Evolutionary conservation across 108 stramenopile genomes (phyloP).

Genomic region (Epithemia pelagica): DNA sequence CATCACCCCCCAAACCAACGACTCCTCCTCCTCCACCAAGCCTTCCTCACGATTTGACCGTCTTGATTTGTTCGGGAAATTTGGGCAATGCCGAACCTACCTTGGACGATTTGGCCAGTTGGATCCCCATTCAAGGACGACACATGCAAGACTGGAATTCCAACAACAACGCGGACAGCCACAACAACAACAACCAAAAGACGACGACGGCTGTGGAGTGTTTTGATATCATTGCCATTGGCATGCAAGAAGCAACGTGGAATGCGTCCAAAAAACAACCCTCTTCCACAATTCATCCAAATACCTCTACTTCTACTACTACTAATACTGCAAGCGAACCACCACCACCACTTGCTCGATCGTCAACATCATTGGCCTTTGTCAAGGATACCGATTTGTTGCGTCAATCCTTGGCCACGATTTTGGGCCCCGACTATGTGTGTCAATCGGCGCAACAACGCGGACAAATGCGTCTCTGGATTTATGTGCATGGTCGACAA

Average conservation of each 20-base stretch:
- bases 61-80: slow-evolving; percentile 41
- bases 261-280: not conserved
- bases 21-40: too few species aligned
- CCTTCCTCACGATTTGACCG: not conserved
- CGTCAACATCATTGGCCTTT: too few species aligned
- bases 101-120: slow-evolving; percentile 33
- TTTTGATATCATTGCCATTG: slow-evolving; percentile 56
- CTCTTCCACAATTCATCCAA: not conserved
- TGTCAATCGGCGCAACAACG: slow-evolving; percentile 27
- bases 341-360: too few species aligned
- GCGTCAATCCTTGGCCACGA: not conserved
- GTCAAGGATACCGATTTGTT: not conserved
- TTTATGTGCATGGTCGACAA: slow-evolving; percentile 1
- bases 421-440: slow-evolving; percentile 15
- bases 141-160: not conserved
- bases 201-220: slow-evolving; percentile 6
- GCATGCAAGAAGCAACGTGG: slow-evolving; percentile 58
- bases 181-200: not conserved
- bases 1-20: too few species aligned
- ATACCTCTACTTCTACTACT: not conserved
- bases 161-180: not conserved
- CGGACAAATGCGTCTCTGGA: slow-evolving; percentile 54
- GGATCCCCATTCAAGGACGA: slow-evolving; percentile 41
- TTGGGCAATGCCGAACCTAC: slow-evolving; percentile 38
- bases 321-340: not conserved